These are phyloP conservation scores for Aspergillus hancockii DNA, from an alignment of 495 filamentous ascomycete species.

Conservation along the genomic window DNA sequence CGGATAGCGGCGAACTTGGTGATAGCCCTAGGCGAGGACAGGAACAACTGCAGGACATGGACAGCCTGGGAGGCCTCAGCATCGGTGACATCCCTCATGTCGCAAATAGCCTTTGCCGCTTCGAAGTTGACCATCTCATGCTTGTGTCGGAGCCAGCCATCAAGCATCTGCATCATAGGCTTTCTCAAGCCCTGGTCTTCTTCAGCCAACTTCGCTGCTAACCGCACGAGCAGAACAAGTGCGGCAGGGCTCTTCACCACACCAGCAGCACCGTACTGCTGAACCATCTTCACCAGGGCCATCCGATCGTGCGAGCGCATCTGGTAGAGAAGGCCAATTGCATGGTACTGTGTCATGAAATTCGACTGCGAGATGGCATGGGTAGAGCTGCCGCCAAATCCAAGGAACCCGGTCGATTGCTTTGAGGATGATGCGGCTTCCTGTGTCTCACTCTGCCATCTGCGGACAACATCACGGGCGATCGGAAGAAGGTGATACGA, in stretches of 20 bases:
- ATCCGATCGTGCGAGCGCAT: constrained; percentile 98
- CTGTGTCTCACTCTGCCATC: constrained; percentile 99
- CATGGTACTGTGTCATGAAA: constrained; percentile 98
- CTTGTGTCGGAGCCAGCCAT: constrained; percentile 97
- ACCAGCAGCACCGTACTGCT: constrained; percentile 90
- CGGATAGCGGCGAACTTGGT: constrained; percentile 98
- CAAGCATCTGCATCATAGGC: constrained; percentile 91
- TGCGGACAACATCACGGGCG: constrained; percentile 88
- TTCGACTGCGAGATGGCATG: constrained; percentile 69
- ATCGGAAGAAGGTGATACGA: constrained; percentile 98
- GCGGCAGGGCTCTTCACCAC: constrained; percentile 94
- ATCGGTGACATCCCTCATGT: constrained; percentile 90
- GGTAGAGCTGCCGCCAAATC: constrained; percentile 73
- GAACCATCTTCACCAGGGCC: constrained; percentile 99
- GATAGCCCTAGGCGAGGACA: constrained; percentile 93
- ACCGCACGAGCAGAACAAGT: constrained; percentile 83
- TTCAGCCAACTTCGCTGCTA: constrained; percentile 93
- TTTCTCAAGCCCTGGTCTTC: constrained; percentile 86
- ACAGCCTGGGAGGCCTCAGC: constrained; percentile 90
- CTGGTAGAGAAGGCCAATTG: constrained; percentile 95
- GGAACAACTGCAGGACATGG: constrained; percentile 92
- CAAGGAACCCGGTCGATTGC: constrained; percentile 84
- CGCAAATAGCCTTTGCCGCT: constrained; percentile 95
- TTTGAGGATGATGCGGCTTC: constrained; percentile 91
- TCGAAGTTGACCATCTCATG: constrained; percentile 99